Evolutionary conservation across 148 eudicot genomes (phyloP).

Genomic region (Fagopyrum homotropicum): DNA sequence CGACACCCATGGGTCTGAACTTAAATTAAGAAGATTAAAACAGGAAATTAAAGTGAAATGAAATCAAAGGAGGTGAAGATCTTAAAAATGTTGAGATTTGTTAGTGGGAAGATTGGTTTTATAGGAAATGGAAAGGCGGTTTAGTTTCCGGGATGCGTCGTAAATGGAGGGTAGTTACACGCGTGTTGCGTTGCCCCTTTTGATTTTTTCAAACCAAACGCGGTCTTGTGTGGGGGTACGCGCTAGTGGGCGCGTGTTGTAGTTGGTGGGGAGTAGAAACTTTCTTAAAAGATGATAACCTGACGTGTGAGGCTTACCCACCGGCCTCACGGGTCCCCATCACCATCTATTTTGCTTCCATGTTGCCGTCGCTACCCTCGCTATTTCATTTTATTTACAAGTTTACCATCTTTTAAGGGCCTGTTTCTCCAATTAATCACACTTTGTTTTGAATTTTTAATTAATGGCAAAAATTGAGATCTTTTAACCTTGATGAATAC

Average conservation of each 20-base stretch:
- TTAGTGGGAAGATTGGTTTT: background rate
- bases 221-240: background rate
- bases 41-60: background rate
- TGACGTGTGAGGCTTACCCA: background rate
- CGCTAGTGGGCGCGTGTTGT: background rate
- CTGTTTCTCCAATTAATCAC: too few relatives aligned
- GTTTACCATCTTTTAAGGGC: background rate
- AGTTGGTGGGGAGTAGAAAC: background rate
- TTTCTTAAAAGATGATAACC: background rate
- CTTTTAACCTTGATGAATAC: too few relatives aligned
- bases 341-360: background rate
- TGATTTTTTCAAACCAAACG: background rate
- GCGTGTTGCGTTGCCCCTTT: background rate
- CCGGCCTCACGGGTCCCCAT: background rate
- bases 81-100: background rate
- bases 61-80: background rate
- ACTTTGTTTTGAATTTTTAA: too few relatives aligned
- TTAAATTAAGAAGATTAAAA: background rate
- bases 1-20: slow-evolving; percentile 24
- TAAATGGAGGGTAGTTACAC: background rate
- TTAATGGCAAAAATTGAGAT: too few relatives aligned
- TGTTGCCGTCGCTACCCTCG: background rate
- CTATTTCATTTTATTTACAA: background rate
- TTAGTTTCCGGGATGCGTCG: background rate
- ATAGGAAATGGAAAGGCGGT: background rate